phyloP scores from a whole-genome alignment of 1,284 basidiomycete genomes.

The Malassezia brasiliensis region DNA sequence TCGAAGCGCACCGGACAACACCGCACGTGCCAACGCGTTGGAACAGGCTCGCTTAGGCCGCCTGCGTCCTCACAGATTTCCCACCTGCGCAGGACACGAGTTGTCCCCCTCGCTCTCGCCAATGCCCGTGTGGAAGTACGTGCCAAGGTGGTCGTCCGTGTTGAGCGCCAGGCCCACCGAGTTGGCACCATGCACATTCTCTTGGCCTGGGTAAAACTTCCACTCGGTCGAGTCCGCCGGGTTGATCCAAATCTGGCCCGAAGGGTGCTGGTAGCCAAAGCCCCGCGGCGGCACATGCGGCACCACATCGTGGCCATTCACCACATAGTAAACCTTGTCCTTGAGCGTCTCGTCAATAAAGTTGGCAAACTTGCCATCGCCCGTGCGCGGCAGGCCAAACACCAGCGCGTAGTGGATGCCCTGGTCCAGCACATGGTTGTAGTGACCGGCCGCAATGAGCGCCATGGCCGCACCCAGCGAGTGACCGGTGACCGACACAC shows the following conservation, averaged over 20 bases:
- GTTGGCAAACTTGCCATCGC: constrained; percentile 26
- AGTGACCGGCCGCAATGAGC: constrained; percentile 28
- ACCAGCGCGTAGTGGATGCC: constrained; percentile 19
- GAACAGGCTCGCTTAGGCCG: no score
- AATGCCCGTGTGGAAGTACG: background rate
- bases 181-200: constrained; percentile 31
- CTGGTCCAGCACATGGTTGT: constrained; percentile 23
- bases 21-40: no score
- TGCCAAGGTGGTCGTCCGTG: constrained; percentile 1
- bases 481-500: constrained; percentile 30
- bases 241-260: constrained; percentile 36
- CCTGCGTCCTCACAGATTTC: no score
- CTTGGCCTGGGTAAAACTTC: constrained; percentile 32
- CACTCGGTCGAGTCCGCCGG: constrained; percentile 21
- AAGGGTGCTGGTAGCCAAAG: constrained; percentile 25
- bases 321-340: constrained; percentile 25
- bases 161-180: constrained; percentile 7
- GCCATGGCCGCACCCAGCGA: constrained; percentile 34
- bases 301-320: constrained; percentile 28
- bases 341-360: constrained; percentile 25
- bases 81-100: background rate
- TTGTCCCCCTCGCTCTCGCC: background rate
- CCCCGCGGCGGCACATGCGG: constrained; percentile 23
- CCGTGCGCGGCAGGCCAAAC: constrained; percentile 30
- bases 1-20: no score